Percentiles rank a stretch among this genome's conserved stretches.
Evolutionary conservation across 2,329 filamentous ascomycete genomes (phyloP).

Genomic region (Colletotrichum sidae): DNA sequence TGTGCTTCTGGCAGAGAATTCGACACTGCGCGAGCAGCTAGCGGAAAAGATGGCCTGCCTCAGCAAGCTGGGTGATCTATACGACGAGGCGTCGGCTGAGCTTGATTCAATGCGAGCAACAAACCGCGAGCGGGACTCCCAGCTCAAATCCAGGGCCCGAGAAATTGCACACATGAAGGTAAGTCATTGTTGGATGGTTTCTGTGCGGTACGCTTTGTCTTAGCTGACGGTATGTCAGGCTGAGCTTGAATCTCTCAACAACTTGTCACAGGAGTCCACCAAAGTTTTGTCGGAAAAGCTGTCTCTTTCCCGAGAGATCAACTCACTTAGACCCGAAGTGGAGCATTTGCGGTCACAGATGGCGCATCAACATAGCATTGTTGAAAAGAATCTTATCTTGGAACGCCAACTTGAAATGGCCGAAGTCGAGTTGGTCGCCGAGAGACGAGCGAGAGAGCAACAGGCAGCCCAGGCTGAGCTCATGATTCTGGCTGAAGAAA

Average conservation of each 20-base stretch:
- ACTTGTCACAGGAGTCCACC: constrained; percentile 74
- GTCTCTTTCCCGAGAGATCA: constrained; percentile 62
- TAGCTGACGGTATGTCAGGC: constrained; percentile 58
- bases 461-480: constrained; percentile 19
- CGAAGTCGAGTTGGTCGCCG: constrained; percentile 85
- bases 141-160: constrained; percentile 60
- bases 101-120: constrained; percentile 57
- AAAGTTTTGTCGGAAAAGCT: constrained; percentile 74
- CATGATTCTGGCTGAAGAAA: constrained; percentile 43
- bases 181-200: constrained; percentile 28
- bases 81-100: constrained; percentile 54
- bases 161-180: constrained; percentile 63
- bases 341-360: constrained; percentile 68
- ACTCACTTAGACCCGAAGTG: constrained; percentile 65
- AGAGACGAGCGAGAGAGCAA: constrained; percentile 58
- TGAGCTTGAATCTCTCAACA: constrained; percentile 77
- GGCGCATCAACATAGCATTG: constrained; percentile 71
- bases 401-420: constrained; percentile 81
- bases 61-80: constrained; percentile 56
- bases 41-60: constrained; percentile 70
- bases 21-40: constrained; percentile 73
- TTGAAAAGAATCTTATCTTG: constrained; percentile 83
- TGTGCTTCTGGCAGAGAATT: constrained; percentile 80
- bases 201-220: neutral
- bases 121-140: constrained; percentile 57